phyloP scores from a whole-genome alignment of 2,329 filamentous ascomycete genomes.

The Pestalotiopsis sp. region DNA sequence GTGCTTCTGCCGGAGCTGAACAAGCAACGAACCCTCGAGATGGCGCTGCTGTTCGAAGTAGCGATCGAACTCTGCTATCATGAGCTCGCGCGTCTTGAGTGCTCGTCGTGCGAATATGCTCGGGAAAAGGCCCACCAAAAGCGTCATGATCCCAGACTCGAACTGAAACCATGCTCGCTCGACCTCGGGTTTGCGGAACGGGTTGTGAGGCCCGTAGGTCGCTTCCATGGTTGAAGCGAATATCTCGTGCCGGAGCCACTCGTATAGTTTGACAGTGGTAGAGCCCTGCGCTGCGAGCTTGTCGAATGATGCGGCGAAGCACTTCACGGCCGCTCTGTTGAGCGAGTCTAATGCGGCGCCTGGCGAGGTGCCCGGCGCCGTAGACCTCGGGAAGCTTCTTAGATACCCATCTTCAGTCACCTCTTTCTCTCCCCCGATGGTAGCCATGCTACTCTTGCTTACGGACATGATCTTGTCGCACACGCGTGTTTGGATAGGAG shows the following conservation, averaged over 20 bases:
- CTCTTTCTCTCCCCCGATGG: slow-evolving; percentile 11
- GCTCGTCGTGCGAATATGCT: slow-evolving; percentile 12
- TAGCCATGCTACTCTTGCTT: slow-evolving; percentile 14
- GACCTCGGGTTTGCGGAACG: slow-evolving; percentile 13
- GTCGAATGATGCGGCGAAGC: slow-evolving; percentile 8
- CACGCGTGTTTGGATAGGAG: slow-evolving; percentile 13
- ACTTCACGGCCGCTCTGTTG: slow-evolving; percentile 2
- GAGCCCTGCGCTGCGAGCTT: background rate
- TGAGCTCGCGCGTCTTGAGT: slow-evolving; percentile 14
- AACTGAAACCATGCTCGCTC: slow-evolving; percentile 14
- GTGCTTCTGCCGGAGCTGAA: slow-evolving; percentile 16
- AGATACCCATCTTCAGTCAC: slow-evolving; percentile 16
- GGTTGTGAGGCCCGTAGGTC: slow-evolving; percentile 19
- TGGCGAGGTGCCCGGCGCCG: slow-evolving; percentile 5
- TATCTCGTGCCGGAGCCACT: slow-evolving; percentile 10
- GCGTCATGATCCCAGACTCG: slow-evolving; percentile 14
- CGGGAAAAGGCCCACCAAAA: slow-evolving; percentile 16
- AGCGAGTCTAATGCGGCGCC: slow-evolving; percentile 13
- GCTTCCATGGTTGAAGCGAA: slow-evolving; percentile 13
- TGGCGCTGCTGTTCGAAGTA: slow-evolving; percentile 18
- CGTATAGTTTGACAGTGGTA: slow-evolving; percentile 9
- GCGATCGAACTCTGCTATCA: slow-evolving; percentile 17
- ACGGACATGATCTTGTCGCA: slow-evolving; percentile 15
- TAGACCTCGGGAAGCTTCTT: slow-evolving; percentile 10
- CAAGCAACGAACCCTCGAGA: slow-evolving; percentile 18